Evolutionary conservation across 2,329 filamentous ascomycete genomes (phyloP).

Genomic region (Cercospora sojina): DNA sequence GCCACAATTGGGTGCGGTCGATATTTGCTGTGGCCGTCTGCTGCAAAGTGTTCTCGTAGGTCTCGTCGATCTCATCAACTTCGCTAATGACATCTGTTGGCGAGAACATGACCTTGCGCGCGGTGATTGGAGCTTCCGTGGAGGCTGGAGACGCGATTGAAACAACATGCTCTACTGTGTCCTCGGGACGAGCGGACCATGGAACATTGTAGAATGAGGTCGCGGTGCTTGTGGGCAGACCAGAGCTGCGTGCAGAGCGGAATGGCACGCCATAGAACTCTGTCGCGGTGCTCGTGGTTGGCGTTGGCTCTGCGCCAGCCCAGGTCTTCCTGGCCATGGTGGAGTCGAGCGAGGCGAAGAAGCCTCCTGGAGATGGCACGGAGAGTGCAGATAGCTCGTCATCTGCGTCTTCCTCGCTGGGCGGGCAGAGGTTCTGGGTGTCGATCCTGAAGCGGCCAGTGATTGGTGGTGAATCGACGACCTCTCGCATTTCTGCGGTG

Average conservation of each 20-base stretch:
- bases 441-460: constrained; percentile 47
- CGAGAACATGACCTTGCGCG: constrained; percentile 53
- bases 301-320: constrained; percentile 62
- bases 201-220: constrained; percentile 86
- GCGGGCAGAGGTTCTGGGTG: constrained; percentile 31
- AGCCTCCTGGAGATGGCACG: constrained; percentile 86
- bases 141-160: constrained; percentile 49
- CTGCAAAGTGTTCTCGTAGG: constrained; percentile 72
- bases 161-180: constrained; percentile 65
- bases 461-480: constrained; percentile 48
- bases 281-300: constrained; percentile 87
- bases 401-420: constrained; percentile 55
- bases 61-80: constrained; percentile 58
- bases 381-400: constrained; percentile 69
- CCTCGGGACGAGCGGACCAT: constrained; percentile 52
- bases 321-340: constrained; percentile 73
- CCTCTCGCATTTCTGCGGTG: constrained; percentile 58
- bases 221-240: constrained; percentile 80
- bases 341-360: constrained; percentile 81
- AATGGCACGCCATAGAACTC: constrained; percentile 87
- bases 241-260: constrained; percentile 44
- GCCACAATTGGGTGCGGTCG: constrained; percentile 83
- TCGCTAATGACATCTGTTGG: constrained; percentile 41
- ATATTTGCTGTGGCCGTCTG: constrained; percentile 69
- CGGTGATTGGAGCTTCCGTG: constrained; percentile 59